Base-by-base conservation (phyloP, 2,329 filamentous ascomycete genomes). In the Pseudogymnoascus sp. region DNA sequence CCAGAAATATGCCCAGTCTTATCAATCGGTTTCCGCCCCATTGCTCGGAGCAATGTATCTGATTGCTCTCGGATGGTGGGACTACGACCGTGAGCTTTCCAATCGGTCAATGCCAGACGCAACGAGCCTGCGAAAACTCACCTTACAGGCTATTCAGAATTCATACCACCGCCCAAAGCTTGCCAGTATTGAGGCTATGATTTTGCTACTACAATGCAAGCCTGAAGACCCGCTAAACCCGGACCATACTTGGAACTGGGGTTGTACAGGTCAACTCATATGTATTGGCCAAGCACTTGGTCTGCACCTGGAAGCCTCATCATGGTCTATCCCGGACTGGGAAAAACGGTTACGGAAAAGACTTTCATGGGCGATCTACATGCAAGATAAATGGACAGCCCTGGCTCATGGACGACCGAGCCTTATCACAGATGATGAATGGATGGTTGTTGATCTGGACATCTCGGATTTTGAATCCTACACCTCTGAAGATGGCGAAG, bases 351-450 rank as follows among this genome's bases (percentile, higher is more conserved):
- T 88, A 16, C 77, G 86, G 12, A 83, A 84, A 68, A 76, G 86
- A 12, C 74, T 89, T 0, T 84, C 83, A 0, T 89, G 86, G 86
- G 85, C 81, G 1, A 72, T 87, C 0, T 88, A 82, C 66, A 84
- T 87, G 78, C 85, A 88, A 69, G 86, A 89, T 66, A 85, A 83
- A 68, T 87, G 82, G 84, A 80, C 81, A 2, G 79, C 82, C 2
- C 75, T 85, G 38, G 79, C 83, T 28, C 81, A 84, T 66, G 84
- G 84, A 6, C 77, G 84, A 25, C 83, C 83, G 10, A 82, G 80
- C 23, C 79, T 85, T 61, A 82, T 86, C 23, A 76, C 76, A 4
- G 73, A 76, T 2, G 76, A 76, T 6, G 82, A 85, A 67, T 87
- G 85, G 84, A 80, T 80, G 23, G 78, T 86, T 2, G 74, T 75